Base-by-base conservation (phyloP, 2,329 filamentous ascomycete genomes). In the Trichoderma koningii region DNA sequence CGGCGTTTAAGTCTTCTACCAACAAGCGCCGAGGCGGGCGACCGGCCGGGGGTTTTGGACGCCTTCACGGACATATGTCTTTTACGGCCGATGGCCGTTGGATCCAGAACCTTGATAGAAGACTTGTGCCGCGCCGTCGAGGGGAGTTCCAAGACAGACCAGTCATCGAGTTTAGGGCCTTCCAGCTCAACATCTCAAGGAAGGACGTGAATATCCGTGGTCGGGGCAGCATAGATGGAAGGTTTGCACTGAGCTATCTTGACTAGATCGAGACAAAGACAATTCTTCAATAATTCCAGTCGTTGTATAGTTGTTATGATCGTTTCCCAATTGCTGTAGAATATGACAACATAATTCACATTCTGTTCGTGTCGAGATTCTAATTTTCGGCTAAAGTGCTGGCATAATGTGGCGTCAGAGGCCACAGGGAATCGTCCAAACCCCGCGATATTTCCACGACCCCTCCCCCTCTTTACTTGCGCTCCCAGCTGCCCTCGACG, bases 81-180 rank as follows among this genome's bases (percentile, higher is more conserved):
- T 21, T 38, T 44, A 3, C 57, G 48, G 7, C 47, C 57, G 14
- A 61, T 61, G 34, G 23, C 17, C 10, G 57, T 52, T 7, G 57
- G 48, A 51, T 38, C 57, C 5, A 44, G 59, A 38, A 9, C 14
- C 41, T 14, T 53, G 59, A 23, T 53, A 15, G 57, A 61, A 45
- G 47, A 61, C n/a, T 21, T 61, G 57, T 61, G 57, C 21, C 34
- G 57, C 14, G 47, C 57, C 17, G 28, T 61, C 2, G 57, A 61
- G 34, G 57, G 47, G 6, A 52, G 52, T 26, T 30, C 34, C 28
- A 47, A 52, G 48, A 62, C 21, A 48, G 59, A 19, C 59, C 48
- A 0, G 59, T 62, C 9, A n/a, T 62, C n/a, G 48, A 62, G 1
- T 1, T 48, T 12, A 62, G 45, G 38, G 10, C 17, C 2, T 62